Conservation (phyloP, 805 yeast species). For the Pichia ethanolica region DNA sequence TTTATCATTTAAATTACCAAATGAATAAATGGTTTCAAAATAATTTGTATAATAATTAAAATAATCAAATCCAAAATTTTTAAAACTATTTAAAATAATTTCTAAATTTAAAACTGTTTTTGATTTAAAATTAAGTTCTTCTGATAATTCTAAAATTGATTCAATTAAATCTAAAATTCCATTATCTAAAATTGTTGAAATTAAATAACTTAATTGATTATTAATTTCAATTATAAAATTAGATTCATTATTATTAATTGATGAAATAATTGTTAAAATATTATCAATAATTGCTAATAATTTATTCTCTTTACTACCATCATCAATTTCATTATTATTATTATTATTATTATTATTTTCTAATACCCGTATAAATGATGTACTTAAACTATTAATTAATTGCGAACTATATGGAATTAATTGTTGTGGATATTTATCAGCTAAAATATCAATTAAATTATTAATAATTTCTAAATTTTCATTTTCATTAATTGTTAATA, state of each 20-base stretch:
- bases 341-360: slow-evolving; percentile 29
- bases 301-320: slow-evolving; percentile 61
- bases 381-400: slow-evolving; percentile 51
- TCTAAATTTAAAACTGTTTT: slow-evolving; percentile 29
- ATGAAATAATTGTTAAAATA: slow-evolving; percentile 68
- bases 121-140: slow-evolving; percentile 60
- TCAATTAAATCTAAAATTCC: slow-evolving; percentile 66
- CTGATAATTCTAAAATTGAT: slow-evolving; percentile 66
- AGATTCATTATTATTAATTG: slow-evolving; percentile 60
- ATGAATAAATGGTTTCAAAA: slow-evolving; percentile 39
- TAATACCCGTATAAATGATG: slow-evolving; percentile 62
- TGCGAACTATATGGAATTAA: slow-evolving; percentile 86
- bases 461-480: slow-evolving; percentile 80
- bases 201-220: slow-evolving; percentile 59
- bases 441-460: slow-evolving; percentile 90
- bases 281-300: slow-evolving; percentile 78
- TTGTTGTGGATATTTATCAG: slow-evolving; percentile 76
- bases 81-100: slow-evolving; percentile 36
- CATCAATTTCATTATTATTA: slow-evolving; percentile 24
- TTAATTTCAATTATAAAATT: slow-evolving; percentile 41
- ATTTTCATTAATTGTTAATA: slow-evolving; percentile 61
- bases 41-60: slow-evolving; percentile 41
- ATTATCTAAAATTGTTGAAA: slow-evolving; percentile 57
- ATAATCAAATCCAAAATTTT: slow-evolving; percentile 45
- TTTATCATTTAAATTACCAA: slow-evolving; percentile 28